phyloP scores from a whole-genome alignment of 371 early-diverging fungal species.

The Rhizopus arrhizus region DNA sequence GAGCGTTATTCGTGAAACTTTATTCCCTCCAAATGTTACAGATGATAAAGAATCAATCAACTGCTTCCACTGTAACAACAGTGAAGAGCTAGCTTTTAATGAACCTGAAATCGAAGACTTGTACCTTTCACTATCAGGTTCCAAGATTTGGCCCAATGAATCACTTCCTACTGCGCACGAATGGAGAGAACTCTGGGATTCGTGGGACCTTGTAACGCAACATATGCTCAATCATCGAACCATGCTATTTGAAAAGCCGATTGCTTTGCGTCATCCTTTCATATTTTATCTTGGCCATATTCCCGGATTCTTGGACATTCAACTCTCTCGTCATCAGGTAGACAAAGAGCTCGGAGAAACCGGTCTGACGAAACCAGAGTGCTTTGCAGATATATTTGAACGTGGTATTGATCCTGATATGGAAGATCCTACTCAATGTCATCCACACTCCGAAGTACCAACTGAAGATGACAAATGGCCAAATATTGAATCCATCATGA shows the following conservation, averaged over 20 bases:
- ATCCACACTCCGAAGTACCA: slow-evolving; percentile 83
- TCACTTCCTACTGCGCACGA: slow-evolving; percentile 60
- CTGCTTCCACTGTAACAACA: slow-evolving; percentile 22
- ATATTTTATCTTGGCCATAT: slow-evolving; percentile 92
- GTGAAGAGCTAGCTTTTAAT: neutral
- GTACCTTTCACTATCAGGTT: neutral
- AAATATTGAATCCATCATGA: slow-evolving; percentile 56
- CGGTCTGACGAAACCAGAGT: slow-evolving; percentile 55
- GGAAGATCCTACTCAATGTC: slow-evolving; percentile 76
- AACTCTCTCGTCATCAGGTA: slow-evolving; percentile 62
- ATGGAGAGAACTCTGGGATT: slow-evolving; percentile 80
- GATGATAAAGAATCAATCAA: slow-evolving; percentile 18
- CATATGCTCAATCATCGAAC: slow-evolving; percentile 59
- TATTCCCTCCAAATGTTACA: slow-evolving; percentile 17
- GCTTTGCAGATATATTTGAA: slow-evolving; percentile 81
- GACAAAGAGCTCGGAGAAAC: slow-evolving; percentile 40
- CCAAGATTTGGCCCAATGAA: slow-evolving; percentile 26
- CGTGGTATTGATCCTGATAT: slow-evolving; percentile 93
- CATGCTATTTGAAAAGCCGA: slow-evolving; percentile 73
- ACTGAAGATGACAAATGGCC: slow-evolving; percentile 71
- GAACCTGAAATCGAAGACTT: slow-evolving; percentile 7
- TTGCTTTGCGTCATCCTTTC: slow-evolving; percentile 84
- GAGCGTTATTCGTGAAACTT: slow-evolving; percentile 9
- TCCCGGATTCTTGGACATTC: slow-evolving; percentile 86
- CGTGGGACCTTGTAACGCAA: slow-evolving; percentile 76